Evolutionary conservation across 1,284 basidiomycete species (phyloP).

Genomic region (Bjerkandera adusta): DNA sequence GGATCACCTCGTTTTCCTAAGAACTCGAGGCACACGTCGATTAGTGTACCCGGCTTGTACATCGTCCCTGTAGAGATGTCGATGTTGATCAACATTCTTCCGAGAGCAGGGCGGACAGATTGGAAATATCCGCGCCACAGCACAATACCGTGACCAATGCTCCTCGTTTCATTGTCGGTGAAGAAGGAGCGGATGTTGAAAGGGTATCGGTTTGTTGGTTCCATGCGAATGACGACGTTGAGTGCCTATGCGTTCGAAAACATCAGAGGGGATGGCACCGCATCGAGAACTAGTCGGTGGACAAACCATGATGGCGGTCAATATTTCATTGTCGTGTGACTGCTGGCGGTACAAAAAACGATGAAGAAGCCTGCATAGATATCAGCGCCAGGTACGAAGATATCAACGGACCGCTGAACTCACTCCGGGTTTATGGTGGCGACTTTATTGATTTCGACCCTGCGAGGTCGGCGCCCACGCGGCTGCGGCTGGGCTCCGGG

Average conservation of each 20-base stretch:
- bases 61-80: conserved; percentile 77
- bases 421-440: conserved; percentile 74
- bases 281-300: background rate
- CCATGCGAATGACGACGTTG: conserved; percentile 76
- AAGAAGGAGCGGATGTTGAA: conserved; percentile 79
- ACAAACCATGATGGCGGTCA: conserved; percentile 70
- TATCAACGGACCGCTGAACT: conserved; percentile 19
- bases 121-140: conserved; percentile 78
- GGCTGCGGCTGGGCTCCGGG: conserved; percentile 6
- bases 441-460: conserved; percentile 62
- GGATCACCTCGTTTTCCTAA: conserved; percentile 37
- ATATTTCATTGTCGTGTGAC: conserved; percentile 63
- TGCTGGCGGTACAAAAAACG: conserved; percentile 66
- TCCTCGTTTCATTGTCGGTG: conserved; percentile 57
- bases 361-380: conserved; percentile 52
- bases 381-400: background rate
- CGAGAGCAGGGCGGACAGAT: conserved; percentile 66
- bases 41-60: conserved; percentile 54
- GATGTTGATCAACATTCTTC: conserved; percentile 69
- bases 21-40: conserved; percentile 57
- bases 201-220: conserved; percentile 63
- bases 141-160: conserved; percentile 64
- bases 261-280: background rate
- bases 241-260: conserved; percentile 45
- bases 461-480: conserved; percentile 52